Evolutionary conservation across 139 green algal genomes (phyloP), one percentile per base, ranked within the genome.

Genomic region (Micractinium sp.): DNA sequence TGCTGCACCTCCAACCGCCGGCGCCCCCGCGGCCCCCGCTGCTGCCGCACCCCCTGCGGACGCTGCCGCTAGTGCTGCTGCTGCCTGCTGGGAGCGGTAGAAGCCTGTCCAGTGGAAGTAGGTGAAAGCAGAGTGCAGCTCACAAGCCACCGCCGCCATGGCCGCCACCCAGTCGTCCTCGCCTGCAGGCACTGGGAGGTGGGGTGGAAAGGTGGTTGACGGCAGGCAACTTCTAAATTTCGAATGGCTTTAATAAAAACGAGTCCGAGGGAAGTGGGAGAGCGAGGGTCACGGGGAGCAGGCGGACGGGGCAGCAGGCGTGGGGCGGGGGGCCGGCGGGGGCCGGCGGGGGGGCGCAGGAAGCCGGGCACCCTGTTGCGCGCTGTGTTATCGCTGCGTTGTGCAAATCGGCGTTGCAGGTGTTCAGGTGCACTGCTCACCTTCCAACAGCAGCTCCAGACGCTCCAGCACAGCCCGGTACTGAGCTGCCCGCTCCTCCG

Each of bases 61-160:
- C 25, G 38, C 22, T 41, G 31, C 36, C 18, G 23, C 85, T 56
- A 35, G 74, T 33, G 83, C 18, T 33, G 39, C 67, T 47, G 67
- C 25, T 22, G 73, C 67, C 9, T 22, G 16, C 2, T 56, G 29
- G n/a, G 2, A 31, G 53, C 86, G 76, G 38, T 90, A 90, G 38
- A 85, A 90, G 13, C 86, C 93, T 22, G 92, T 95, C 93, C 93
- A 95, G 67, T 95, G 87, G 81, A 85, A 95, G 86, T 94, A 95
- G 0, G 83, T 90, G 75, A 95, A 95, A 2, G 89, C 90, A 1
- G 87, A 29, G 41, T 95, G 93, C n/a, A 96, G 91, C 29, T 94
- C 76, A 76, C 88, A 92, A 4, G 85, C 90, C 13, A 92, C 90
- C 0, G 93, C 94, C 3, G 92, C 74, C 93, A 95, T 94, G 14